These are phyloP conservation scores for Cerioporus squamosus DNA, from an alignment of 1,284 basidiomycete genomes.

Conservation along the genomic window DNA sequence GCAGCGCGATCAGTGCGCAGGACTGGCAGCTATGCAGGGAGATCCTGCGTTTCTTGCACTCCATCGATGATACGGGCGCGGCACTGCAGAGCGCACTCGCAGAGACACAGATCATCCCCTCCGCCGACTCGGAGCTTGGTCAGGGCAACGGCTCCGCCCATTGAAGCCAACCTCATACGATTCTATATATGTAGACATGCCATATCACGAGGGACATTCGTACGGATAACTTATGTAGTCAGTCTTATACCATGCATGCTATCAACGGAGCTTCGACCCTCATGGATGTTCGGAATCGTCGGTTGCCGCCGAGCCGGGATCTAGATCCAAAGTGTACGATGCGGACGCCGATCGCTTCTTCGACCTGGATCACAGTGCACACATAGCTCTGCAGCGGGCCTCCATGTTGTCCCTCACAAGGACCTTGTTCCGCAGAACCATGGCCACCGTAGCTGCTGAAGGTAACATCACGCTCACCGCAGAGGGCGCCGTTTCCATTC, in stretches of 20 bases:
- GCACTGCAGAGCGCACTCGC: constrained; percentile 68
- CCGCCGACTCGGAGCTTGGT: constrained; percentile 11
- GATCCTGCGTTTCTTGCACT: constrained; percentile 89
- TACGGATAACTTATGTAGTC: not conserved
- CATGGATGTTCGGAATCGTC: too few species aligned
- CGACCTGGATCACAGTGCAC: too few species aligned
- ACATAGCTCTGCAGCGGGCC: not conserved
- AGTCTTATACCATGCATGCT: not conserved
- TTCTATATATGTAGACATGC: too few species aligned
- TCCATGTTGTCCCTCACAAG: constrained; percentile 13
- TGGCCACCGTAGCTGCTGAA: constrained; percentile 30
- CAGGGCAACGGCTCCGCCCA: constrained; percentile 17
- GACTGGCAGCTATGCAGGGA: constrained; percentile 88
- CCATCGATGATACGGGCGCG: constrained; percentile 84
- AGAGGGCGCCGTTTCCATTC: constrained; percentile 70
- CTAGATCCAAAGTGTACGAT: too few species aligned
- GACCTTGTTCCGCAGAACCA: constrained; percentile 26
- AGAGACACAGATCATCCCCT: constrained; percentile 36
- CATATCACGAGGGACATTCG: too few species aligned
- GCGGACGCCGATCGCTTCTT: too few species aligned
- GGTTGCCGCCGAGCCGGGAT: too few species aligned
- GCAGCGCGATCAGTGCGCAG: constrained; percentile 71
- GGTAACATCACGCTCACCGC: constrained; percentile 43
- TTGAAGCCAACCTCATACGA: not conserved
- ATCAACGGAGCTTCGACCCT: too few species aligned